phyloP scores from a whole-genome alignment of 116 monocot genomes.

The Trichopus zeylanicus region DNA sequence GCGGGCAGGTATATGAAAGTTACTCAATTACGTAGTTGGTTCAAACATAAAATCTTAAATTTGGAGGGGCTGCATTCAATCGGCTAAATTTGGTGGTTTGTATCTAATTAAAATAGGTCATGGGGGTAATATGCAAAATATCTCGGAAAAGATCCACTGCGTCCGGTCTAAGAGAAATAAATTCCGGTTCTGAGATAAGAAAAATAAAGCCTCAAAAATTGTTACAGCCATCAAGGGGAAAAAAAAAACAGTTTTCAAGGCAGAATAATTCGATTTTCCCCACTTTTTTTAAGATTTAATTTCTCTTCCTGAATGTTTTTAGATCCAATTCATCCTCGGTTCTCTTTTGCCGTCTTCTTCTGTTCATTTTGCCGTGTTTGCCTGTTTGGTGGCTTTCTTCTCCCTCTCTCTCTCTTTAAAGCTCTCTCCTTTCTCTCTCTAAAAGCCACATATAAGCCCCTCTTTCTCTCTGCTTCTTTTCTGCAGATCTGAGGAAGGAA shows the following conservation, averaged over 20 bases:
- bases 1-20: too few relatives aligned
- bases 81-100: too few relatives aligned
- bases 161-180: background rate
- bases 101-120: too few relatives aligned
- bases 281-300: background rate
- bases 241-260: too few relatives aligned
- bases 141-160: too few relatives aligned
- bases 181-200: background rate
- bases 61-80: too few relatives aligned
- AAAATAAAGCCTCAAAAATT: background rate
- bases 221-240: too few relatives aligned
- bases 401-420: background rate
- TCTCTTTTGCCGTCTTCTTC: conserved; percentile 5
- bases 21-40: too few relatives aligned
- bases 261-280: background rate
- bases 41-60: too few relatives aligned
- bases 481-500: background rate
- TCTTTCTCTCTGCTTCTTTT: background rate
- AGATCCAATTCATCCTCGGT: background rate
- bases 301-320: too few relatives aligned
- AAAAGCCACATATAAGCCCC: too few relatives aligned
- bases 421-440: background rate
- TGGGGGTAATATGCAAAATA: too few relatives aligned
- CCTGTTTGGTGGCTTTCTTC: background rate
- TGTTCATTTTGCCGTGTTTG: conserved; percentile 2